phyloP scores from a whole-genome alignment of 306 rosid genomes.

The Rubus idaeus region DNA sequence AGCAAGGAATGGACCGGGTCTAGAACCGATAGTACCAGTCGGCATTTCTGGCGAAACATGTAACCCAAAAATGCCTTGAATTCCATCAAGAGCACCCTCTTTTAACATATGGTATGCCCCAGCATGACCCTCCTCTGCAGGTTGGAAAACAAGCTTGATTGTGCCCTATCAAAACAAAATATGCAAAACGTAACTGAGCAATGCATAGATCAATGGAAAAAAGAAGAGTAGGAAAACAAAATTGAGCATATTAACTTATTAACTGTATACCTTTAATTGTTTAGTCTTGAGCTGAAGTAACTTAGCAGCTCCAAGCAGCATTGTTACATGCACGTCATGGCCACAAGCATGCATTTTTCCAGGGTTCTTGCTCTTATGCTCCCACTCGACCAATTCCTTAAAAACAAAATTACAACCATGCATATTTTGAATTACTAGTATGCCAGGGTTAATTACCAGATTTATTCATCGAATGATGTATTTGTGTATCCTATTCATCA shows the following conservation, averaged over 20 bases:
- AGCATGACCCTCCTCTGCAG: conserved; percentile 53
- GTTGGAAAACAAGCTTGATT: conserved; percentile 65
- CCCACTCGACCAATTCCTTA: conserved; percentile 72
- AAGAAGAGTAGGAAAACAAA: background rate
- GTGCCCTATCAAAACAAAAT: conserved; percentile 38
- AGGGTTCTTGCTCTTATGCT: conserved; percentile 51
- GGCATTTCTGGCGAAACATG: conserved; percentile 38
- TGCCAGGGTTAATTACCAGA: background rate
- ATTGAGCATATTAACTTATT: background rate
- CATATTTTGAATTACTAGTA: background rate
- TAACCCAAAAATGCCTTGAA: conserved; percentile 50
- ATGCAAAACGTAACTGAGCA: background rate
- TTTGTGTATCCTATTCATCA: no score
- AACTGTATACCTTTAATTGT: conserved; percentile 36
- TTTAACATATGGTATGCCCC: conserved; percentile 55
- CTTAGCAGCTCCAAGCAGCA: conserved; percentile 71
- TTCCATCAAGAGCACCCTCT: conserved; percentile 50
- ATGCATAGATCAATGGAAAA: background rate
- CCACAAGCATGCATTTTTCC: conserved; percentile 74
- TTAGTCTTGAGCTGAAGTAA: conserved; percentile 44
- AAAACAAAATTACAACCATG: background rate
- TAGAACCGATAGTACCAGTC: conserved; percentile 43
- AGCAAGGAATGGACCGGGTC: conserved; percentile 52
- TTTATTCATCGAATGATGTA: background rate
- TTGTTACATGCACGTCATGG: conserved; percentile 57